These are phyloP conservation scores for Xylaria sp. DNA, from an alignment of 2,329 filamentous ascomycete genomes.

Conservation along the genomic window DNA sequence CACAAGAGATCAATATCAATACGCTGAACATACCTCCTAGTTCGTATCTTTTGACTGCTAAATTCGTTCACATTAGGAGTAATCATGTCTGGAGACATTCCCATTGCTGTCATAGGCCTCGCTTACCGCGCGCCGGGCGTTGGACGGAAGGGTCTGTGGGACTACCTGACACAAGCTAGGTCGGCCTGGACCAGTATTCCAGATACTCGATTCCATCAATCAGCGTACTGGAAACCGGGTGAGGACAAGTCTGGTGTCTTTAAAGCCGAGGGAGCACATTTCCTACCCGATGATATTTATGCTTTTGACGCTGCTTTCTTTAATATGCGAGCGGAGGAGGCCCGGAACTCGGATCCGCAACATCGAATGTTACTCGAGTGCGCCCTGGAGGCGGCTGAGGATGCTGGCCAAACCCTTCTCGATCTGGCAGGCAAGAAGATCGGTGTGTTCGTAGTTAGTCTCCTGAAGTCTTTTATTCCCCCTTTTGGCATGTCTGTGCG, in stretches of 20 bases:
- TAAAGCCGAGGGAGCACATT: slow-evolving; percentile 5
- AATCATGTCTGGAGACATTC: slow-evolving; percentile 1
- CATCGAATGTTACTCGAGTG: slow-evolving; percentile 18
- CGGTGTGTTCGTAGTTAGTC: slow-evolving; percentile 14
- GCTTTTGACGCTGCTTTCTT: slow-evolving; percentile 16
- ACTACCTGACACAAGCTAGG: slow-evolving; percentile 10
- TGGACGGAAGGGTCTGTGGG: slow-evolving; percentile 8
- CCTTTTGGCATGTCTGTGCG: no score
- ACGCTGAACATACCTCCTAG: not conserved
- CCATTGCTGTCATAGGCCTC: slow-evolving; percentile 16
- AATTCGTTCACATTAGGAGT: not conserved
- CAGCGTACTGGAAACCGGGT: slow-evolving; percentile 6
- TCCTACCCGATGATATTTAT: slow-evolving; percentile 7
- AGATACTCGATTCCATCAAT: slow-evolving; percentile 2
- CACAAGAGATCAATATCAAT: not conserved
- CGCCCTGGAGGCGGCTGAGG: slow-evolving; percentile 18
- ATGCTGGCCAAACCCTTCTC: slow-evolving; percentile 11
- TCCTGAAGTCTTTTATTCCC: no score
- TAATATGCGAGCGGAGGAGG: slow-evolving; percentile 8
- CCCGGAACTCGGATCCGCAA: slow-evolving; percentile 7
- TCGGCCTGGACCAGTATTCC: slow-evolving; percentile 13
- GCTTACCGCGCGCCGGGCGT: slow-evolving; percentile 12
- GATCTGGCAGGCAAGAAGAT: slow-evolving; percentile 14
- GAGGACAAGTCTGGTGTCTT: slow-evolving; percentile 11
- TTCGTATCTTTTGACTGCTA: not conserved